These are phyloP conservation scores for Plasmodium chabaudi DNA, from an alignment of 169 alveolate species.

Conservation along the genomic window DNA sequence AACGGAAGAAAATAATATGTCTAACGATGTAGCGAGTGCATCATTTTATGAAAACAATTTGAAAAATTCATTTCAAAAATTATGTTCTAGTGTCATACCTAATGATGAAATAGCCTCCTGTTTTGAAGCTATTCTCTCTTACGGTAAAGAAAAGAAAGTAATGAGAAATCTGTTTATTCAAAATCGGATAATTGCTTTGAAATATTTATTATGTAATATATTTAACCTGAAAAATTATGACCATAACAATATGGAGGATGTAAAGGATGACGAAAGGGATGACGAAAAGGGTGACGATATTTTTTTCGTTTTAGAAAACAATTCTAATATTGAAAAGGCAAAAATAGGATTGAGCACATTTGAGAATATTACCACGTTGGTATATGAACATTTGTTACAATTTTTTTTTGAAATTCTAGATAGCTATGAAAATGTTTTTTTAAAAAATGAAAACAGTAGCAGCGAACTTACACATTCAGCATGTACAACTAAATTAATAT, in stretches of 20 bases:
- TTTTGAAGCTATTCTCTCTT: constrained; percentile 19
- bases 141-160: constrained; percentile 29
- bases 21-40: too few species aligned
- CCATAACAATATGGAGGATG: neutral
- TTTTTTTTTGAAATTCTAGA: constrained; percentile 34
- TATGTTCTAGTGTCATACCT: constrained; percentile 14
- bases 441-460: neutral
- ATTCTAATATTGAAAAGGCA: neutral
- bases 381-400: constrained; percentile 20
- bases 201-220: constrained; percentile 30
- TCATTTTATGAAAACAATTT: neutral
- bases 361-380: constrained; percentile 6
- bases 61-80: constrained; percentile 22
- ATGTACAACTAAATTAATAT: neutral
- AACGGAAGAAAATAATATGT: neutral
- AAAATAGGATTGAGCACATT: neutral
- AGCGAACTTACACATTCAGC: neutral
- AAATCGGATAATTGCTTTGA: constrained; percentile 38
- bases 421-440: constrained; percentile 26
- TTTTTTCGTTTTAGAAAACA: neutral
- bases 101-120: constrained; percentile 20
- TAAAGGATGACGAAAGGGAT: neutral
- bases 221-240: constrained; percentile 18
- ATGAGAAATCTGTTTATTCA: constrained; percentile 34
- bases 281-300: neutral